Base-by-base conservation (phyloP, 2,329 filamentous ascomycete species). In the Scleromitrula shiraiana region DNA sequence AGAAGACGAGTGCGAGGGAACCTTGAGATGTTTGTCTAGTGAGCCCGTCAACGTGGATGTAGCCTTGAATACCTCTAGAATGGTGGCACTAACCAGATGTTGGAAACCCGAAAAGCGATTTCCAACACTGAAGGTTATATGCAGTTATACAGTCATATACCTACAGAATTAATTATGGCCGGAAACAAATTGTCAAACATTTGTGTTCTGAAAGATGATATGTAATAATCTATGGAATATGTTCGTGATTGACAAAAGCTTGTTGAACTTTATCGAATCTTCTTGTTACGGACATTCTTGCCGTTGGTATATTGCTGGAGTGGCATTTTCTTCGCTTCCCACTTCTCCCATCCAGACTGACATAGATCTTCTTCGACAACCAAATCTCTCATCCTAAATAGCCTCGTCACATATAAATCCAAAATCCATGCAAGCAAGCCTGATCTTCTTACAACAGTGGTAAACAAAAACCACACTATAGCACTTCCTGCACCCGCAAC, bases 281-380 rank as follows among this genome's bases (percentile, higher is more conserved):
- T 62, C 51, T 61, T 37, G 19, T 4, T 37, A 5, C 10, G n/a
- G 15, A 9, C 2, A 10, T 10, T 20, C 33, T 37, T 61, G 4
- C 51, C 55, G 29, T 55, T 56, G 4, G 44, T 29, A 12, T 43
- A 67, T 32, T 59, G 63, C 53, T 64, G 69, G 24, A 59, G 59
- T 49, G 62, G 60, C 45, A 57, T 52, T 14, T 58, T 62, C 22
- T 65, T 66, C 32, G 59, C 60, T 56, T 91, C 83, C 88, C 90
- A 97, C 64, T 86, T 83, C 68, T 90, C 87, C 91, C 91, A 98
- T 2, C 93, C 93, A 35, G 89, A 84, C 69, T 95, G 88, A 27
- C 83, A 83, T 58, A 95, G 68, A 67, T 97, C 91, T 68, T 97
- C 91, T 64, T 85, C 83, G 6, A 94, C 74, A 10, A 94, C 80